Base-by-base conservation (phyloP, 345 rosid genomes). In the Pugionium cornutum region DNA sequence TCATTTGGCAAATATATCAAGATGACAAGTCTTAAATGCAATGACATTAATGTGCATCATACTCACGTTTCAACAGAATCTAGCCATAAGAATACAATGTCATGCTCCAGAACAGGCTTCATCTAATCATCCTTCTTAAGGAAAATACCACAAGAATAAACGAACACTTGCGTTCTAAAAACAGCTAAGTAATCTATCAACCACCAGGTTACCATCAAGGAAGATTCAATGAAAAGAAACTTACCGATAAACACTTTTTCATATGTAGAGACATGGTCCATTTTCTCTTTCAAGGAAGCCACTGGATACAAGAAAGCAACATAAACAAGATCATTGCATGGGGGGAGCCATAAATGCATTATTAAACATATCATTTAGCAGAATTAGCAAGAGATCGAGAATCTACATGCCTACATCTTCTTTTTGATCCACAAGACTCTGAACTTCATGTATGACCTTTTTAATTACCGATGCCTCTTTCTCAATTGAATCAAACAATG, bases 391-490 rank as follows among this genome's bases (percentile, higher is more conserved):
- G 67, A 59, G 69, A 71, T 31, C 1, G 75, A 58, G 72, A 37
- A 73, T 71, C 62, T 34, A 83, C 89, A 62, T 83, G 84, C 97
- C 95, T 87, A 84, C 65, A 74, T 83, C 90, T 80, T 85, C 92
- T 73, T 81, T 89, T 66, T 82, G 84, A 73, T 71, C 81, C 66
- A 87, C 79, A 78, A 81, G 50, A 11, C 76, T 72, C 58, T 81
- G 81, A 80, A 80, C 81, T 37, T 78, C 76, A 30, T 85, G 83
- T 58, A 84, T 75, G 45, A 84, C 78, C 64, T 82, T 80, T 68
- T 81, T 86, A 63, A 86, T 72, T 25, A 72, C 75, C n/a, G 78
- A 79, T 70, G 90, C 89, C 78, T 84, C 92, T 69, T 74, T 87
- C 80, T 83, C 88, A 68, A 89, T 89, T 9, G 90, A 85, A 78